A percentile compares a stretch with the other conserved stretches of the same genome.
phyloP scores from a whole-genome alignment of 2,329 filamentous ascomycete genomes.

The Calonectria pseudoreteaudii region DNA sequence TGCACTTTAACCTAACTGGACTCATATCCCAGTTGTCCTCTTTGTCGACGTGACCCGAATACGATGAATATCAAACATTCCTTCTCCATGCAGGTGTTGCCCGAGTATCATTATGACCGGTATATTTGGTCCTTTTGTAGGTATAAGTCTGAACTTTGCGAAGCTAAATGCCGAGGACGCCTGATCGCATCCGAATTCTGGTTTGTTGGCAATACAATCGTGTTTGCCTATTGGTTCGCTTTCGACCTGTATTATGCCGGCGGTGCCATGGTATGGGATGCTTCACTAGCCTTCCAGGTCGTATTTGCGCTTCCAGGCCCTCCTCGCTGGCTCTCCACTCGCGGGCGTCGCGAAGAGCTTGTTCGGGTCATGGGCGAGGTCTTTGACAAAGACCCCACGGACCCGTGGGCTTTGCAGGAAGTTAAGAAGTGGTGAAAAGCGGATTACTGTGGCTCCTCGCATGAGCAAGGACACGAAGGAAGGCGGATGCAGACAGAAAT shows the following conservation, averaged over 20 bases:
- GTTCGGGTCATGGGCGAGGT: constrained; percentile 51
- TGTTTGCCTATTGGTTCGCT: constrained; percentile 56
- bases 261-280: constrained; percentile 39
- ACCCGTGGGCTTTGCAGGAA: constrained; percentile 49
- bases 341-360: constrained; percentile 50
- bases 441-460: constrained; percentile 10
- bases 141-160: constrained; percentile 53
- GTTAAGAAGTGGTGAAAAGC: constrained; percentile 34
- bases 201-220: constrained; percentile 53
- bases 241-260: constrained; percentile 49
- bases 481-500: constrained; percentile 3
- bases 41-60: too few species aligned
- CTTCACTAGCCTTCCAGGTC: constrained; percentile 46
- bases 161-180: constrained; percentile 57
- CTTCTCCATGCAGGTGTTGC: constrained; percentile 18
- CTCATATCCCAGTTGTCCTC: neutral
- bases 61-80: neutral
- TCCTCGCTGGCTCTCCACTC: constrained; percentile 54
- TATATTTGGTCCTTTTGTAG: neutral
- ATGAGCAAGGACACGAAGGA: constrained; percentile 30
- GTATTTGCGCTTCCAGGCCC: constrained; percentile 55
- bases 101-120: too few species aligned
- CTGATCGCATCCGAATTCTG: constrained; percentile 61
- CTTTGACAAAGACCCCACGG: constrained; percentile 52
- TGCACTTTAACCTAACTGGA: neutral